Conservation (phyloP, 1,284 basidiomycete genomes). For the Heterobasidion annosum region DNA sequence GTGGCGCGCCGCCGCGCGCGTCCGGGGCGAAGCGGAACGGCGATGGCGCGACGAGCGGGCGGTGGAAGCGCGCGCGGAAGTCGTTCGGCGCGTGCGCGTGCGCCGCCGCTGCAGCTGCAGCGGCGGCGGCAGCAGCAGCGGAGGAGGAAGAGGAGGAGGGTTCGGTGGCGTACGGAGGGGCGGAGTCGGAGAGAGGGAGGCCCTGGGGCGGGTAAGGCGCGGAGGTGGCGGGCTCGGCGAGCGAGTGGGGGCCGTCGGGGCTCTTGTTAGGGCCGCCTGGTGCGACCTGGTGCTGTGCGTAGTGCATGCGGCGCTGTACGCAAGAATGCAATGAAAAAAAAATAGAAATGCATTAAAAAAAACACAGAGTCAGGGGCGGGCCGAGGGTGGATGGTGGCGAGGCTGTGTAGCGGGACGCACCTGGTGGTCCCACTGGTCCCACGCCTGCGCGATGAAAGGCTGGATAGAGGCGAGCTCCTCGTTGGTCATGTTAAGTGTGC, state of each 20-base stretch:
- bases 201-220: background rate
- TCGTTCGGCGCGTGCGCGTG: constrained; percentile 36
- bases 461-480: constrained; percentile 72
- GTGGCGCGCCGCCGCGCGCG: background rate
- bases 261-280: background rate
- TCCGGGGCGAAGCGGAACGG: constrained; percentile 37
- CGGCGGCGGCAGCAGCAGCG: too few relatives aligned
- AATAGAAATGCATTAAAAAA: background rate
- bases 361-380: constrained; percentile 2
- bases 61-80: constrained; percentile 63
- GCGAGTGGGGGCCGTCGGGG: background rate
- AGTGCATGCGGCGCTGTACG: constrained; percentile 52
- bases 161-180: background rate
- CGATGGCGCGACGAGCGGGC: constrained; percentile 52
- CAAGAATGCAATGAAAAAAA: constrained; percentile 1
- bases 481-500: constrained; percentile 61
- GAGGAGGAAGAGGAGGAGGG: background rate
- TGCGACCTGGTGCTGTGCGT: constrained; percentile 20
- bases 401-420: constrained; percentile 27
- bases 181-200: background rate
- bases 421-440: constrained; percentile 75
- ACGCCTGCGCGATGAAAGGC: constrained; percentile 70
- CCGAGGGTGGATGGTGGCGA: constrained; percentile 5
- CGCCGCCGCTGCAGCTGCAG: constrained; percentile 13
- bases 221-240: background rate